Conservation (phyloP, 2,329 filamentous ascomycete species). For the Helotiales sp. region DNA sequence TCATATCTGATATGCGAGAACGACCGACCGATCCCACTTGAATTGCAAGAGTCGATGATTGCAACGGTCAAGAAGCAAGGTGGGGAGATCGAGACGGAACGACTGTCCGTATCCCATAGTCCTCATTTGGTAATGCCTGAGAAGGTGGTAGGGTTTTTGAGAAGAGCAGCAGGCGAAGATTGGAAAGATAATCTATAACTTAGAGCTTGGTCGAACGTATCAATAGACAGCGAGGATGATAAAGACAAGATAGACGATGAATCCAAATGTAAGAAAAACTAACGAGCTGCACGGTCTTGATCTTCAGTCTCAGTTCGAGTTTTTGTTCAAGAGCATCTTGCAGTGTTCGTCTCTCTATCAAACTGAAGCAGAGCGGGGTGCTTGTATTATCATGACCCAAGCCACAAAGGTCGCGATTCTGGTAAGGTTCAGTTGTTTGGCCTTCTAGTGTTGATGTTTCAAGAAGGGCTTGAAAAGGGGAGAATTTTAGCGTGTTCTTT, state of each 20-base stretch:
- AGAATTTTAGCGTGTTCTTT: neutral
- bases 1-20: constrained; percentile 31
- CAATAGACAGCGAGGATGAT: neutral
- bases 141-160: constrained; percentile 21
- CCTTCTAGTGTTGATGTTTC: neutral
- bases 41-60: constrained; percentile 28
- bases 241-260: neutral
- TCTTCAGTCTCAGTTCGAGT: neutral
- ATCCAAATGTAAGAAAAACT: neutral
- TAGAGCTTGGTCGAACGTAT: neutral
- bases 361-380: neutral
- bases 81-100: constrained; percentile 22
- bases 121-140: constrained; percentile 24
- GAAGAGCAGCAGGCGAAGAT: constrained; percentile 14
- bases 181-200: neutral
- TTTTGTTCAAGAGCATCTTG: neutral
- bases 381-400: neutral
- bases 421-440: too few species aligned
- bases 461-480: neutral
- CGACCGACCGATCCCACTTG: constrained; percentile 24
- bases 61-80: constrained; percentile 16
- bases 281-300: neutral
- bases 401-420: too few species aligned
- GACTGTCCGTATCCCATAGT: constrained; percentile 24
- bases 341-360: neutral